Evolutionary conservation across 2,329 filamentous ascomycete species (phyloP).

Genomic region (Fusarium aywerte): DNA sequence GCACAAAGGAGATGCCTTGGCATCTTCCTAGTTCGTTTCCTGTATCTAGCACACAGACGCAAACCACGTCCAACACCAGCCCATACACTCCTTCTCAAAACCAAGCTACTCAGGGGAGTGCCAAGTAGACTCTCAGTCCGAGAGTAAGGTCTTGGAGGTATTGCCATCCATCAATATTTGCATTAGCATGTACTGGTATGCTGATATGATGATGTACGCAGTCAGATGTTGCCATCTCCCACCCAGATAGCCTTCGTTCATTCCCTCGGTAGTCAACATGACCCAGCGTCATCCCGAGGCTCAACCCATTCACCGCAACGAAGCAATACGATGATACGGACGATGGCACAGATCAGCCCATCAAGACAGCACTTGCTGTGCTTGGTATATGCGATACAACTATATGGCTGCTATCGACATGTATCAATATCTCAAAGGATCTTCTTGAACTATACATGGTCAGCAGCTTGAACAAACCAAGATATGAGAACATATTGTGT

Average conservation of each 20-base stretch:
- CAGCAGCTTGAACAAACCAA: conserved; percentile 5
- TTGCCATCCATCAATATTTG: rapidly evolving
- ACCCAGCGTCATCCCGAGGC: background rate
- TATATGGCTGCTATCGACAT: background rate
- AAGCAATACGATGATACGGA: background rate
- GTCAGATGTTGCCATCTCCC: rapidly evolving
- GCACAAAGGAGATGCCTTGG: conserved; percentile 7
- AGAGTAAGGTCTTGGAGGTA: rapidly evolving
- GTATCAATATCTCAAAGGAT: background rate
- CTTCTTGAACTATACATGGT: background rate
- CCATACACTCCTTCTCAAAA: rapidly evolving
- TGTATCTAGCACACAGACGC: background rate
- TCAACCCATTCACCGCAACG: background rate
- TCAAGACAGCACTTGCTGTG: background rate
- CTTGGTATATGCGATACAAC: background rate
- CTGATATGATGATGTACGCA: background rate
- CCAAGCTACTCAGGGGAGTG: conserved; percentile 7
- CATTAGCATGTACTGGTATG: rapidly evolving
- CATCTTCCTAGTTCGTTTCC: background rate
- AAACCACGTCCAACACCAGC: background rate
- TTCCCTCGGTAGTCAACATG: background rate
- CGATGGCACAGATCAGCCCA: background rate
- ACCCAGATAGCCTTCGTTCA: background rate
- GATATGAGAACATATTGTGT: background rate
- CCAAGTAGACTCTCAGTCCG: background rate